Evolutionary conservation across 2,329 filamentous ascomycete species (phyloP).

Genomic region (Nemania sp.): DNA sequence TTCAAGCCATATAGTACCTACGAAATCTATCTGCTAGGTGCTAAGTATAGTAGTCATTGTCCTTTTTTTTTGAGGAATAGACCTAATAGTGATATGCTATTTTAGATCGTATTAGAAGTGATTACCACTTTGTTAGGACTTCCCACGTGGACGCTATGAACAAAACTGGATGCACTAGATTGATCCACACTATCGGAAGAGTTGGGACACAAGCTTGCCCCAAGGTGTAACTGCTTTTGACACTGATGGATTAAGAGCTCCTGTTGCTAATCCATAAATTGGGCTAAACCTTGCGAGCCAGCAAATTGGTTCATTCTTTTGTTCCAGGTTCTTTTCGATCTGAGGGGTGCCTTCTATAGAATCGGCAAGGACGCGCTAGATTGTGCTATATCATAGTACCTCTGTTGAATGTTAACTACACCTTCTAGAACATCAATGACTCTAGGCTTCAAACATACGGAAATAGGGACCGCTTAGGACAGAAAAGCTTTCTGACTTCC

Average conservation of each 20-base stretch:
- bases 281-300: neutral
- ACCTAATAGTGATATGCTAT: neutral
- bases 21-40: neutral
- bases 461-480: no score
- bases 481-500: neutral
- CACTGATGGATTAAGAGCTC: no score
- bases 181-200: neutral
- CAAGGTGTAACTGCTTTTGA: no score
- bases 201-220: no score
- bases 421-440: no score
- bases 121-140: neutral
- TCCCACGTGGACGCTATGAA: neutral
- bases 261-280: neutral
- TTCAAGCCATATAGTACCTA: neutral
- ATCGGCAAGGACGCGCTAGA: neutral
- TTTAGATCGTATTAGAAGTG: constrained; percentile 1
- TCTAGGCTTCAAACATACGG: no score
- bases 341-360: neutral
- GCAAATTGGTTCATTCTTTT: neutral
- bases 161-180: neutral
- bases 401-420: no score
- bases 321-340: neutral
- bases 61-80: neutral
- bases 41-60: neutral
- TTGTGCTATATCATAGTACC: no score